Conservation (phyloP, 1,139 yeast species). For the Yamadazyma triangularis region DNA sequence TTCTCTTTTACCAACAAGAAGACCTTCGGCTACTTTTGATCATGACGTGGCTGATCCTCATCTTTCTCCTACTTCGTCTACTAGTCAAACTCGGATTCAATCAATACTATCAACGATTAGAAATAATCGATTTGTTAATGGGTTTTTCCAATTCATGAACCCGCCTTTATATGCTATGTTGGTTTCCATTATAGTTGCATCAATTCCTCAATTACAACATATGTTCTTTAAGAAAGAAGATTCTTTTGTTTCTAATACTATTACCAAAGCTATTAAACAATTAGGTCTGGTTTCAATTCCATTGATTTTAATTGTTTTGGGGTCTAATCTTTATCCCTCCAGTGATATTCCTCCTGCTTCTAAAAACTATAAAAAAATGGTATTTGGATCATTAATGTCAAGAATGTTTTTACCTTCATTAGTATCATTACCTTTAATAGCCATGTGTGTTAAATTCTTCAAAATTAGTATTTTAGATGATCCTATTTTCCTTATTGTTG, state of each 20-base stretch:
- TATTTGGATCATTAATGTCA: slow-evolving; percentile 64
- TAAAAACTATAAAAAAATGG: slow-evolving; percentile 52
- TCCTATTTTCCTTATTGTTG: slow-evolving; percentile 75
- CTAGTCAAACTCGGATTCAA: not conserved
- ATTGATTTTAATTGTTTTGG: slow-evolving; percentile 65
- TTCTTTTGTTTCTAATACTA: slow-evolving; percentile 65
- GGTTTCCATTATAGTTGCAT: slow-evolving; percentile 76
- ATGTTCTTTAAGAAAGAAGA: slow-evolving; percentile 51
- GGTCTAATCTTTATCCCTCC: slow-evolving; percentile 70
- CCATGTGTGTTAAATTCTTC: slow-evolving; percentile 60
- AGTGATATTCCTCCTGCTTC: slow-evolving; percentile 62
- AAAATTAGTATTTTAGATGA: slow-evolving; percentile 72
- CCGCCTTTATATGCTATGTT: slow-evolving; percentile 96
- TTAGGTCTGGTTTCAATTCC: slow-evolving; percentile 91
- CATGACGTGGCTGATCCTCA: too few relatives aligned
- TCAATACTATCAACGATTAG: not conserved
- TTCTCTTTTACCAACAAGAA: slow-evolving; percentile 6
- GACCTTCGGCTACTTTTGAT: not conserved
- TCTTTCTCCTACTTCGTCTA: slow-evolving; percentile 1
- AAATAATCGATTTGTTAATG: slow-evolving; percentile 1
- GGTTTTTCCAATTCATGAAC: slow-evolving; percentile 56
- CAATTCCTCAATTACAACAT: slow-evolving; percentile 64
- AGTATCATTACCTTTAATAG: slow-evolving; percentile 62
- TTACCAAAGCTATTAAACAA: slow-evolving; percentile 72
- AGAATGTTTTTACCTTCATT: slow-evolving; percentile 76